A percentile compares a stretch with the other conserved stretches of the same genome.
phyloP scores from a whole-genome alignment of 805 yeast genomes.

The Kodamaea nitidulidarum region DNA sequence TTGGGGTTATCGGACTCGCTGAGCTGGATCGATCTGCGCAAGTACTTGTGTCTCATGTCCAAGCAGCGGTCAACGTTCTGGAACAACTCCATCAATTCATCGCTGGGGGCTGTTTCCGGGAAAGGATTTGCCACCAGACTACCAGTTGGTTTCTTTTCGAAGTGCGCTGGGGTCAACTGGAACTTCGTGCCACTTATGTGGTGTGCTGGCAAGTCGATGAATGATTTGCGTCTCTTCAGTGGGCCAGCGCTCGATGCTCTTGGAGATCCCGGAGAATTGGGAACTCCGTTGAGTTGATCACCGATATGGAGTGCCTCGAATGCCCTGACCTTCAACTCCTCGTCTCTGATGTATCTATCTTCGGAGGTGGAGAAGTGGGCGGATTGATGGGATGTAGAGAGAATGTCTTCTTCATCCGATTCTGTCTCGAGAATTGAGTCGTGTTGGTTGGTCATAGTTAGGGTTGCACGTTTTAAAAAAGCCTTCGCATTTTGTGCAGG shows the following conservation, averaged over 20 bases:
- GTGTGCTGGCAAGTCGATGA: conserved; percentile 35
- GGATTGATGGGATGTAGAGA: conserved; percentile 32
- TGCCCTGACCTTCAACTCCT: conserved; percentile 63
- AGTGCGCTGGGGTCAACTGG: conserved; percentile 8
- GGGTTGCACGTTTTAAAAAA: no score
- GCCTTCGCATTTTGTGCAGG: background rate
- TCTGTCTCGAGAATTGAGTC: conserved; percentile 9
- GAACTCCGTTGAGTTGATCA: background rate
- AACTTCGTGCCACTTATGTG: conserved; percentile 8
- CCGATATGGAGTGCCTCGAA: conserved; percentile 42
- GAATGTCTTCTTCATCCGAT: conserved; percentile 20
- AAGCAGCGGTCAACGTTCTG: conserved; percentile 63
- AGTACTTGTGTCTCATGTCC: conserved; percentile 72
- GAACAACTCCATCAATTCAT: conserved; percentile 62
- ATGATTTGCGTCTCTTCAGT: conserved; percentile 31
- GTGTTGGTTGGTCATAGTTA: conserved; percentile 2
- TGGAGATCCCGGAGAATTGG: conserved; percentile 33
- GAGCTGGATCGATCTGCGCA: conserved; percentile 60
- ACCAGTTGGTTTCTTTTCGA: conserved; percentile 4
- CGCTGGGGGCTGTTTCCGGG: conserved; percentile 58
- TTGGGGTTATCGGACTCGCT: conserved; percentile 79
- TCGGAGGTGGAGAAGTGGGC: conserved; percentile 65
- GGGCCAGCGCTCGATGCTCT: background rate
- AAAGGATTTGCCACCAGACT: conserved; percentile 15
- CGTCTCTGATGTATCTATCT: conserved; percentile 59